Percentiles rank a stretch among this genome's conserved stretches.
These are phyloP conservation scores for Ceratocystis albifundus DNA, from an alignment of 2,329 filamentous ascomycete species.

Conservation along the genomic window DNA sequence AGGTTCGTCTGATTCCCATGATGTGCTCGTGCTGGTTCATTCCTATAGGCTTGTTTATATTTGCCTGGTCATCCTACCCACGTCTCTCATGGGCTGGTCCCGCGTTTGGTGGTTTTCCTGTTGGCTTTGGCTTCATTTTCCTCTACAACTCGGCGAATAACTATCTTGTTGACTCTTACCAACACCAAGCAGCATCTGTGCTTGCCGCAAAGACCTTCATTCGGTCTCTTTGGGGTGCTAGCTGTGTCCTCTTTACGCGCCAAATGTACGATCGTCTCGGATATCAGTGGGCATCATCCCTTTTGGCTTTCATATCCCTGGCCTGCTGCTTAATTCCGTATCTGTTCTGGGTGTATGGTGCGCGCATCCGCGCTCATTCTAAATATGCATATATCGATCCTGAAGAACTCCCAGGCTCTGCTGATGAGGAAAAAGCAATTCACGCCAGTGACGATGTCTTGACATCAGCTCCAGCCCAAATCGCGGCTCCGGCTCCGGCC, in stretches of 20 bases:
- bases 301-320: slow-evolving; percentile 62
- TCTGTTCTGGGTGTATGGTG: slow-evolving; percentile 68
- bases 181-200: slow-evolving; percentile 65
- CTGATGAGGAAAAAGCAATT: slow-evolving; percentile 17
- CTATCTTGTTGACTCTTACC: slow-evolving; percentile 54
- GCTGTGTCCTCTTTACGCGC: slow-evolving; percentile 63
- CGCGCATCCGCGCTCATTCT: slow-evolving; percentile 53
- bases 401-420: slow-evolving; percentile 31
- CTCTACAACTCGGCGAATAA: slow-evolving; percentile 70
- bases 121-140: slow-evolving; percentile 75
- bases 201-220: slow-evolving; percentile 73
- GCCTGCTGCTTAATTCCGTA: slow-evolving; percentile 75
- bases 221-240: slow-evolving; percentile 69
- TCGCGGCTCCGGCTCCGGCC: too few relatives aligned
- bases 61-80: slow-evolving; percentile 53
- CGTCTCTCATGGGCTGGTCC: slow-evolving; percentile 59
- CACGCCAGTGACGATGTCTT: neutral
- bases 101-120: slow-evolving; percentile 55
- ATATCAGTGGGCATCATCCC: slow-evolving; percentile 62
- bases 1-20: slow-evolving; percentile 71
- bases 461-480: neutral
- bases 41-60: slow-evolving; percentile 47
- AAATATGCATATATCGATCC: slow-evolving; percentile 62
- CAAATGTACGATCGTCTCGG: slow-evolving; percentile 68
- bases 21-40: slow-evolving; percentile 65